Conservation (phyloP, 2,329 filamentous ascomycete genomes). For the Neopestalotiopsis sp. region DNA sequence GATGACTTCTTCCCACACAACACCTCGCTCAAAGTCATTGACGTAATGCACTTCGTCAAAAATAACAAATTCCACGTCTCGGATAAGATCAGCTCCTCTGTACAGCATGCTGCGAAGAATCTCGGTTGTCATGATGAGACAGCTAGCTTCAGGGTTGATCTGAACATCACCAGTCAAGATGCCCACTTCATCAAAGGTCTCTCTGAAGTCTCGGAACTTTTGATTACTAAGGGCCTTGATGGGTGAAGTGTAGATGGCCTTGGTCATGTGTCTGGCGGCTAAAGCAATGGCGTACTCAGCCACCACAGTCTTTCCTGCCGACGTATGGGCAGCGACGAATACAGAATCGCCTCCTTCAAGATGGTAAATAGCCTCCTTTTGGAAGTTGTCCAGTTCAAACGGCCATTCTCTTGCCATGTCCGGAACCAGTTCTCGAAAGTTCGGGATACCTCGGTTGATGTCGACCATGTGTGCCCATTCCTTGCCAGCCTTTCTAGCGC, state of each 20-base stretch:
- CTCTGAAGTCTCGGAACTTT: conserved; percentile 94
- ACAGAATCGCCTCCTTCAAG: conserved; percentile 96
- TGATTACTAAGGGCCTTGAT: conserved; percentile 99
- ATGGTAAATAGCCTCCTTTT: conserved; percentile 98
- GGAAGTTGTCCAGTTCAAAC: conserved; percentile 96
- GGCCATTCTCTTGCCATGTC: conserved; percentile 97
- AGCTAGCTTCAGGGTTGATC: conserved; percentile 96
- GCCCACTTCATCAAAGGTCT: conserved; percentile 91
- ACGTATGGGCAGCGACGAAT: conserved; percentile 97
- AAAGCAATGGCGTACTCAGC: conserved; percentile 97
- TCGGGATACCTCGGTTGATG: conserved; percentile 89
- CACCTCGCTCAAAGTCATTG: conserved; percentile 92
- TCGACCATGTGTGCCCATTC: conserved; percentile 99
- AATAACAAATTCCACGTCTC: conserved; percentile 98
- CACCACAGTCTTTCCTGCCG: conserved; percentile 96
- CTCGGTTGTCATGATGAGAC: conserved; percentile 98
- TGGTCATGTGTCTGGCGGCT: conserved; percentile 98
- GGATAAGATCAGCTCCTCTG: conserved; percentile 90
- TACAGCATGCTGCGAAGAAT: conserved; percentile 99
- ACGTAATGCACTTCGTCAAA: conserved; percentile 99
- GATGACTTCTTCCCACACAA: conserved; percentile 99
- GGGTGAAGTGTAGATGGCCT: conserved; percentile 97
- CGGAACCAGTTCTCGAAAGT: conserved; percentile 90
- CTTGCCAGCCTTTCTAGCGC: conserved; percentile 74
- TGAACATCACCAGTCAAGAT: conserved; percentile 98